Evolutionary conservation across 2,329 filamentous ascomycete genomes (phyloP).

Genomic region (Fusarium pseudocircinatum): DNA sequence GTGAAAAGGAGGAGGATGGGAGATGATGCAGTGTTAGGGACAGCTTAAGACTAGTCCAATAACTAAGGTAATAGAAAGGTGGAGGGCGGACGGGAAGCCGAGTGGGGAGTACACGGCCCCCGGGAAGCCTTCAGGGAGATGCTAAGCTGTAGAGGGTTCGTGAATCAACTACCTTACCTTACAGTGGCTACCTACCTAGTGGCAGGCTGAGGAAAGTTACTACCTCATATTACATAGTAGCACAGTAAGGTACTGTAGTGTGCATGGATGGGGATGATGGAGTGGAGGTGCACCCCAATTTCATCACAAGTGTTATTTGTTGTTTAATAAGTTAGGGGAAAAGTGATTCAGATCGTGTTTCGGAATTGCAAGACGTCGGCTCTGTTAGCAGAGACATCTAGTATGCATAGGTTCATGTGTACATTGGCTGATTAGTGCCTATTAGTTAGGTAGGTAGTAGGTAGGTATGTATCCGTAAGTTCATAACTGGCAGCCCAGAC

Average conservation of each 20-base stretch:
- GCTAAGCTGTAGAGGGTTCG: conserved; percentile 28
- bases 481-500: background rate
- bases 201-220: conserved; percentile 1
- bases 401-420: background rate
- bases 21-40: conserved; percentile 30
- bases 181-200: background rate
- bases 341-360: conserved; percentile 31
- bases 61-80: conserved; percentile 8
- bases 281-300: background rate
- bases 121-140: conserved; percentile 21
- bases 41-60: conserved; percentile 4
- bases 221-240: background rate
- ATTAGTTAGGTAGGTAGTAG: background rate
- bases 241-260: background rate
- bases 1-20: conserved; percentile 37
- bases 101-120: conserved; percentile 24
- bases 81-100: conserved; percentile 30
- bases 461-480: background rate
- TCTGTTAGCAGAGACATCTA: conserved; percentile 6
- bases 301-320: background rate
- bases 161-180: conserved; percentile 21
- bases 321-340: conserved; percentile 5
- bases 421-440: background rate
- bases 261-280: background rate
- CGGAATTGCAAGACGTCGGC: conserved; percentile 1